Base-by-base conservation (phyloP, 352 stramenopile genomes). In the Globisporangium solare region DNA sequence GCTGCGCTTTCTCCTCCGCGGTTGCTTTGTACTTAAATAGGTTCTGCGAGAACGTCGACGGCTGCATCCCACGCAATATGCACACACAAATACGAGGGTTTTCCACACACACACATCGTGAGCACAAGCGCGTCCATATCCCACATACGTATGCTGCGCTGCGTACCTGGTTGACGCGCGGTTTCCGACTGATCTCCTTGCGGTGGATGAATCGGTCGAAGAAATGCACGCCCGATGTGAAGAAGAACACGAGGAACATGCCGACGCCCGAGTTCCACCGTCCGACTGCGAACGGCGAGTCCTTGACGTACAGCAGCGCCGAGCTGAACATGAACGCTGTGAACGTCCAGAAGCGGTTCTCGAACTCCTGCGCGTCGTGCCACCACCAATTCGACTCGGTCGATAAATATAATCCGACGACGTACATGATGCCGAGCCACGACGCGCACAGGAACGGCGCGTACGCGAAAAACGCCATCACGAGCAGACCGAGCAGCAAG, bases 261-360 rank as follows among this genome's bases (percentile, higher is more conserved):
- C 79, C 83, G 8, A 96, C 61, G 39, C 76, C 78, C 11, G 79
- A 78, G 61, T 83, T 86, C 68, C 79, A 91, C 27, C 79, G 70
- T 1, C 83, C 82, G 35, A 96, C 77, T 4, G 83, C 76, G 11
- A 96, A 70, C 17, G 95, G 95, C 42, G 92, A 98, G 78, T 98
- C 95, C 56, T 92, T 81, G 43, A 96, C 92, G 64, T 97, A 98
- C n/a, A 98, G 74, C 43, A 95, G 66, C n/a, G 91, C 89, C 1
- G 82, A 86, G 47, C 84, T 96, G 49, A 98, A 92, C n/a, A 98
- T 60, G 52, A 97, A 89, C 12, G 90, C 91, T 35, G 96, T 97
- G 60, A 97, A 81, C 6, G 94, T 98, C 95, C 94, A 98, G 68
- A 98, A 98, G 60, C 94, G 83, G 79, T 98, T 98, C 71, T 98